Base-by-base conservation (phyloP, 2,329 filamentous ascomycete species). In the Ophiostoma perfectum region DNA sequence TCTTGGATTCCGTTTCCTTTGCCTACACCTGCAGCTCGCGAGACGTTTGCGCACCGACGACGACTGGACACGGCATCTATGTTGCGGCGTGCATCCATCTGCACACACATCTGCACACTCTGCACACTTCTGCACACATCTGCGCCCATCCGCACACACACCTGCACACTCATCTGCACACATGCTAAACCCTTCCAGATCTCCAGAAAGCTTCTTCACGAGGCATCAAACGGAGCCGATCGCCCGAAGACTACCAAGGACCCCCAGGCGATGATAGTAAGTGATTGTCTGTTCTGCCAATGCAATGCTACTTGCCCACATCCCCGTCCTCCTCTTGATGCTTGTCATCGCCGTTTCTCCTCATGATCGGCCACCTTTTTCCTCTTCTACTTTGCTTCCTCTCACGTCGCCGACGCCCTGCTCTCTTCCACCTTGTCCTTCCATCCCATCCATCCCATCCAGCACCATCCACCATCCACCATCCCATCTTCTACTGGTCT, bases 151-250 rank as follows among this genome's bases (percentile, higher is more conserved):
- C 12, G 5, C 7, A 52, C n/a, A 52, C 47, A 12, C 39, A 41
- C 14, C 11, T n/a, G 7, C n/a, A 36, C 42, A n/a, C 5, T 65
- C 68, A 55, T 64, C 68, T 64, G 69, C 49, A 27, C 39, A 45
- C 47, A 16, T n/a, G 3, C 47, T 16, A 14, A 52, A 27, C 27
- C 27, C 27, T 47, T 67, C 64, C 65, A 72, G 71, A 72, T 69
- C 70, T 66, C 38, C 27, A 27, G 27, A 67, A 42, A 8, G 69
- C 67, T 66, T 81, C 77, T 79, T 69, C 71, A 42, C 88, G 91
- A 78, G 90, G 90, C 74, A 81, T 89, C 74, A 96, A 96, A 82
- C 86, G 92, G 78, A 90, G 87, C 82, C 88, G 90, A 72, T 93
- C 92, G 73, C 90, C 90, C 74, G 86, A 90, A 74, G 80, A 78